These are phyloP conservation scores for Hordeum pubiflorum DNA, from an alignment of 202 grass and related monocot species.

Conservation along the genomic window DNA sequence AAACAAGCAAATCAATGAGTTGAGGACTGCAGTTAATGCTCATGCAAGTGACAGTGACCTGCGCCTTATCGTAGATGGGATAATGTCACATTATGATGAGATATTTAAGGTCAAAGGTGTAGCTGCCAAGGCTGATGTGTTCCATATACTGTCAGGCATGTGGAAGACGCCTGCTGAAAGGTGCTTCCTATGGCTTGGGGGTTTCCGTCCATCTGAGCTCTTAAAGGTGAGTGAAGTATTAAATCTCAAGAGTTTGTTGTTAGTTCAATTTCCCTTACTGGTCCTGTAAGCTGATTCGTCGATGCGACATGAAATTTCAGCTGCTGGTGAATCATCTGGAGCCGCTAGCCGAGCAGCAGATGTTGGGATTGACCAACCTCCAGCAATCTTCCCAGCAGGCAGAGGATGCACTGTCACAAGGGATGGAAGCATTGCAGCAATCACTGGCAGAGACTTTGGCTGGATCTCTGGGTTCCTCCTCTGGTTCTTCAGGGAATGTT, in stretches of 20 bases:
- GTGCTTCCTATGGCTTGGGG: slow-evolving; percentile 72
- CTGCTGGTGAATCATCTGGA: slow-evolving; percentile 58
- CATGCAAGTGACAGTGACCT: slow-evolving; percentile 73
- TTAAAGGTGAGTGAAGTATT: slow-evolving; percentile 38
- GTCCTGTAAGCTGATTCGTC: slow-evolving; percentile 15
- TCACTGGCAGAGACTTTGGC: slow-evolving; percentile 76
- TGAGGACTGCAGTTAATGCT: slow-evolving; percentile 62
- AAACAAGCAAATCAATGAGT: slow-evolving; percentile 62
- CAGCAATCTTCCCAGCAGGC: slow-evolving; percentile 82
- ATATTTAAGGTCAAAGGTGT: slow-evolving; percentile 60
- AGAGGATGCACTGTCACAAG: slow-evolving; percentile 70
- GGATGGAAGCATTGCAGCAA: slow-evolving; percentile 84
- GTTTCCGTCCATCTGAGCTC: slow-evolving; percentile 65
- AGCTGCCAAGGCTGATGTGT: slow-evolving; percentile 63
- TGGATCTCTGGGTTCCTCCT: slow-evolving; percentile 51
- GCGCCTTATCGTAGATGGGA: slow-evolving; percentile 52
- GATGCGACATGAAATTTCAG: slow-evolving; percentile 23
- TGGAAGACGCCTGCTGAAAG: slow-evolving; percentile 78
- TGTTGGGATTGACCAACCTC: slow-evolving; percentile 49
- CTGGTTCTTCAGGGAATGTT: slow-evolving; percentile 62
- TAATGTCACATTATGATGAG: slow-evolving; percentile 67
- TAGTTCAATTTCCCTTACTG: not conserved
- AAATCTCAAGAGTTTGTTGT: not conserved
- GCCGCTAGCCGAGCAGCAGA: slow-evolving; percentile 63
- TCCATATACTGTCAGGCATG: slow-evolving; percentile 77